Conservation (phyloP, 2,329 filamentous ascomycete species). For the Tolypocladium tropicale region DNA sequence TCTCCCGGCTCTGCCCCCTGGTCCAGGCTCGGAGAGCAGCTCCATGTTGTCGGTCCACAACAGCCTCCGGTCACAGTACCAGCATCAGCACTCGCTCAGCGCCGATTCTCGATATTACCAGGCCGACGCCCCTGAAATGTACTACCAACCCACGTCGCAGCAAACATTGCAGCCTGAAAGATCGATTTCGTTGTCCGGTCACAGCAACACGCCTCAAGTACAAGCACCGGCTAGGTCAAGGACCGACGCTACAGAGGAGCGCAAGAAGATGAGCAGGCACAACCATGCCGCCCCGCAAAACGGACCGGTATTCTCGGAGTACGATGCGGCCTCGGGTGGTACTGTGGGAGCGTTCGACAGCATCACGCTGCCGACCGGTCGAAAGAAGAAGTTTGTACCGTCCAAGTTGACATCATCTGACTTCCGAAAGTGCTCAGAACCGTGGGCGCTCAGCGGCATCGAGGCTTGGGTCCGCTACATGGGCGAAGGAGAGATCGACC, state of each 20-base stretch:
- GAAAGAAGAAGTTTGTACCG: slow-evolving; percentile 75
- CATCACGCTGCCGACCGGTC: slow-evolving; percentile 69
- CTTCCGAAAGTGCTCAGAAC: slow-evolving; percentile 75
- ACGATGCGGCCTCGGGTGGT: slow-evolving; percentile 43
- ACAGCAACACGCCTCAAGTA: slow-evolving; percentile 69
- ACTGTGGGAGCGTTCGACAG: slow-evolving; percentile 62
- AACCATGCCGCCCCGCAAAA: slow-evolving; percentile 40
- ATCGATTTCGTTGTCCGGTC: slow-evolving; percentile 74
- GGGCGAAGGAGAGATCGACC: slow-evolving; percentile 81
- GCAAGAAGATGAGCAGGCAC: slow-evolving; percentile 43
- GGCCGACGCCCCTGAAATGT: slow-evolving; percentile 38
- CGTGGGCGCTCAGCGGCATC: slow-evolving; percentile 88
- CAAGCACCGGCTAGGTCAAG: slow-evolving; percentile 82
- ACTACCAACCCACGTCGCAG: slow-evolving; percentile 27
- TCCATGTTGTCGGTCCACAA: slow-evolving; percentile 37
- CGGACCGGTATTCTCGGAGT: slow-evolving; percentile 42
- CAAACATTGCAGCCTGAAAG: slow-evolving; percentile 45
- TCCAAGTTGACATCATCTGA: slow-evolving; percentile 72
- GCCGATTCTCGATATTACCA: slow-evolving; percentile 30
- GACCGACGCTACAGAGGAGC: slow-evolving; percentile 77
- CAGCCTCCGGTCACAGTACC: slow-evolving; percentile 29
- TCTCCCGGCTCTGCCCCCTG: slow-evolving; percentile 51
- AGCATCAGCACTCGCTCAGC: slow-evolving; percentile 39
- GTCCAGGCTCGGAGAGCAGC: slow-evolving; percentile 51
- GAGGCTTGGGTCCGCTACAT: slow-evolving; percentile 79